Evolutionary conservation across 176 grass and related monocot genomes (phyloP).

Genomic region (Ampelocalamus luodianensis): DNA sequence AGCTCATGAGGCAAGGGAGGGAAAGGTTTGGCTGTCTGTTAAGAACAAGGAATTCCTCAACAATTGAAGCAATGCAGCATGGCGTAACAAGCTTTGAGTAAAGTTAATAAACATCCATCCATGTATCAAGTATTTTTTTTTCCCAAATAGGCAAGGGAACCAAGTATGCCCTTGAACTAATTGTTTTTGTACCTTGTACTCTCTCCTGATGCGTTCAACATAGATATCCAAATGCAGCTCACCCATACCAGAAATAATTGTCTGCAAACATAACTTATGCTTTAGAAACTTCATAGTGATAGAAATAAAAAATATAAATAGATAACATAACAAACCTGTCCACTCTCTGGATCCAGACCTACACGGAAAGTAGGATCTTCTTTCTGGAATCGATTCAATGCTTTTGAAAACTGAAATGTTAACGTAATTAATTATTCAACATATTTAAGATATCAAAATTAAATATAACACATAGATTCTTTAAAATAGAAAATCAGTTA

Average conservation of each 20-base stretch:
- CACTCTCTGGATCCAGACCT: conserved; percentile 90
- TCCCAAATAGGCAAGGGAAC: neutral
- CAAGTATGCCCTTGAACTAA: conserved; percentile 11
- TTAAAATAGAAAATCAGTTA: conserved; percentile 49
- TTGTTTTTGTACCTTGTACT: conserved; percentile 75
- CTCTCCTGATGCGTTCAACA: conserved; percentile 92
- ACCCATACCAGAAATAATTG: conserved; percentile 99
- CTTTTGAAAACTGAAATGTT: conserved; percentile 93
- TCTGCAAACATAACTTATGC: conserved; percentile 56
- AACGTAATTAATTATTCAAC: conserved; percentile 31
- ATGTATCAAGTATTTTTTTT: neutral
- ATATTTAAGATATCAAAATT: conserved; percentile 25
- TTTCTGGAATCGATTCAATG: conserved; percentile 92
- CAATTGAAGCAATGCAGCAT: neutral
- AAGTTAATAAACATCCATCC: conserved; percentile 18
- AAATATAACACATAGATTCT: conserved; percentile 14
- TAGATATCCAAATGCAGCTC: conserved; percentile 99
- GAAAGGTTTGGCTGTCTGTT: neutral
- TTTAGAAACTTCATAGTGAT: conserved; percentile 23
- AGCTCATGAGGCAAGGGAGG: neutral
- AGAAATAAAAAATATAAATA: conserved; percentile 24
- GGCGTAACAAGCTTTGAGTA: neutral
- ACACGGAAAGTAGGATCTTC: conserved; percentile 99
- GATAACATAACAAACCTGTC: conserved; percentile 61
- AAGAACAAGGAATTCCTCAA: conserved; percentile 24